phyloP scores from a whole-genome alignment of 2,329 filamentous ascomycete genomes.

The Apiospora rasikravindrae region DNA sequence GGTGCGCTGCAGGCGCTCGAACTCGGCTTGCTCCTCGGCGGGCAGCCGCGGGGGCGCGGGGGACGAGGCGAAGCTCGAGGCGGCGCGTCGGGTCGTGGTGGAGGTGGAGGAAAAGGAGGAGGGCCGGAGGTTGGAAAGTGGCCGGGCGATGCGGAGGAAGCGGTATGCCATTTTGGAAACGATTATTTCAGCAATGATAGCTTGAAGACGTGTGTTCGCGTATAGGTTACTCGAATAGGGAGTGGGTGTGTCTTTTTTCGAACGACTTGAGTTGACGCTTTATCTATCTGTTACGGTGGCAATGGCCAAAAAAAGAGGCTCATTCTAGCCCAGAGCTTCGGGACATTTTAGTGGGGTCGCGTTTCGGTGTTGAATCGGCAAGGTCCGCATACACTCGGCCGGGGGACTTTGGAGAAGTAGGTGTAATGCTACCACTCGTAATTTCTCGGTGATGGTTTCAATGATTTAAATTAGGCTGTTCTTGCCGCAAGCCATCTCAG shows the following conservation, averaged over 20 bases:
- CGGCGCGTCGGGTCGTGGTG: neutral
- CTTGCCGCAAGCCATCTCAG: neutral
- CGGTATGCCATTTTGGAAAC: neutral
- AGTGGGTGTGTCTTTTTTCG: neutral
- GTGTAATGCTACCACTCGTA: neutral
- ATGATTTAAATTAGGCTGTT: too few species aligned
- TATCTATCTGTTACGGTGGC: neutral
- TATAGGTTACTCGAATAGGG: neutral
- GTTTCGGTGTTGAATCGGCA: neutral
- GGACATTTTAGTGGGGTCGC: slow-evolving; percentile 1
- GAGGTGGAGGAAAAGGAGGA: neutral
- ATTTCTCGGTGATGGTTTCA: neutral
- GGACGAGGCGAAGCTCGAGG: slow-evolving; percentile 14
- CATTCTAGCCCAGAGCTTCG: slow-evolving; percentile 12
- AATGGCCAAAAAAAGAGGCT: slow-evolving; percentile 14
- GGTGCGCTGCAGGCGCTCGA: slow-evolving; percentile 72
- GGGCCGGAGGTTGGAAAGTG: slow-evolving; percentile 17
- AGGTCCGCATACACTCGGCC: slow-evolving; percentile 9
- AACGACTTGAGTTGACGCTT: neutral
- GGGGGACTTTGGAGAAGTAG: neutral
- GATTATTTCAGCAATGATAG: neutral
- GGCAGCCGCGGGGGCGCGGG: slow-evolving; percentile 80
- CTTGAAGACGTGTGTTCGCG: neutral
- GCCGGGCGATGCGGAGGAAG: slow-evolving; percentile 9
- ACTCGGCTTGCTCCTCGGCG: slow-evolving; percentile 64